A percentile compares a stretch with the other conserved stretches of the same genome.
These are phyloP conservation scores for Aspergillus novoparasiticus DNA, from an alignment of 2,329 filamentous ascomycete species.

Conservation along the genomic window DNA sequence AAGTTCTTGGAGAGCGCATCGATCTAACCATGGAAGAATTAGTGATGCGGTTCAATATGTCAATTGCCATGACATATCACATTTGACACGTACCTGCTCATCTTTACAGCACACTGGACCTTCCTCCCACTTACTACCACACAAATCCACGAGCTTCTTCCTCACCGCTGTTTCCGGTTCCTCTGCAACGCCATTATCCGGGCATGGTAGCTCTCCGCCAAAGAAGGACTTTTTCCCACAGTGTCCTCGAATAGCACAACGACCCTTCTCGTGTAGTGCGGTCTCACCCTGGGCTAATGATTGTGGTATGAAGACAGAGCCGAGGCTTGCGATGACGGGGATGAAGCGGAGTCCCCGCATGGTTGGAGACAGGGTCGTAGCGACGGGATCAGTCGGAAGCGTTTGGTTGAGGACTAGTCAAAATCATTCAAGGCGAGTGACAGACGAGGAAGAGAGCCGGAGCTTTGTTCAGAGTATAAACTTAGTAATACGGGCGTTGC, in stretches of 20 bases:
- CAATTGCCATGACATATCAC: not conserved
- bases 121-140: conserved; percentile 82
- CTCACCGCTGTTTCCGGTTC: conserved; percentile 72
- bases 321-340: conserved; percentile 29
- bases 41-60: conserved; percentile 1
- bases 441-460: not conserved
- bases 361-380: conserved; percentile 12
- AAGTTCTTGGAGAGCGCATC: conserved; percentile 80
- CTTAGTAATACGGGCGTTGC: not conserved
- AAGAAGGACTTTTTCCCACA: conserved; percentile 92
- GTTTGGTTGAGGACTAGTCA: not conserved
- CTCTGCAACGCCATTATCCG: conserved; percentile 82
- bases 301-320: conserved; percentile 28
- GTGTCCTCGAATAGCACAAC: conserved; percentile 87
- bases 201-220: conserved; percentile 84
- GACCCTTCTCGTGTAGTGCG: conserved; percentile 75
- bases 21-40: conserved; percentile 56
- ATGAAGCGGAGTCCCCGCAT: conserved; percentile 37
- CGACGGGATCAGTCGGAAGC: not conserved
- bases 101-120: conserved; percentile 82
- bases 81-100: conserved; percentile 63
- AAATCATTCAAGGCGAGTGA: conserved; percentile 7
- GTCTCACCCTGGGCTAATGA: conserved; percentile 38
- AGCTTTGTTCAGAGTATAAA: not conserved
- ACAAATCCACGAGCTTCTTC: conserved; percentile 78